Evolutionary conservation across 306 rosid genomes (phyloP), one percentile per base, ranked within the genome.

Genomic region (Abrus precatorius): DNA sequence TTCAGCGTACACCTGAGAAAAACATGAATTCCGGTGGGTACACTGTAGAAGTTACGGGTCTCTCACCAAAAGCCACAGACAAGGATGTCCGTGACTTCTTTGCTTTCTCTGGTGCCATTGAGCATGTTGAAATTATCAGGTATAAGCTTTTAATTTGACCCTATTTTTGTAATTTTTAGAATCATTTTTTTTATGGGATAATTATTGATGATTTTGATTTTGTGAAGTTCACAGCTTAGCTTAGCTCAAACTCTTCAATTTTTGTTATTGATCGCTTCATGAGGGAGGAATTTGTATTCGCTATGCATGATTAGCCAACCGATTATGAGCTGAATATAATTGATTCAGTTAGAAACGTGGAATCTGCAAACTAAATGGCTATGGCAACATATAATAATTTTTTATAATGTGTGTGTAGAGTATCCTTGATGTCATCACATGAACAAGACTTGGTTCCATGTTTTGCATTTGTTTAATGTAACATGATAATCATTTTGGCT

Each of bases 51-150:
- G 97, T 94, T 57, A 84, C 92, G 1, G 93, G 97, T n/a, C 77
- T 92, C 50, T 94, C 98, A n/a, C 90, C 97, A 0, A 77, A 83
- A 44, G 95, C 90, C 38, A 86, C 92, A 0, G 98, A 94, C 81
- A 87, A 88, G 45, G 97, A 94, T 77, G 87, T 94, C 66, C 82
- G 41, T 75, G 95, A 92, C 20, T 94, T 94, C 81, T 94, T 91
- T 86, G 85, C 97, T 75, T 90, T 91, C 83, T 94, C 93, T 32
- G 97, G 98, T 70, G 75, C 85, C 43, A 87, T 94, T 69, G 88
- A 89, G 11, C 86, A 89, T 45, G 87, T 94, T 62, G 97, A 91
- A 76, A 91, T 94, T 74, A 67, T 87, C 84, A 87, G 97, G 97
- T 91, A 75, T 82, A 74, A n/a, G 0, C 1, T 41, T 14, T 6